phyloP scores from a whole-genome alignment of 2,329 filamentous ascomycete species.

The Ascochyta lentis region DNA sequence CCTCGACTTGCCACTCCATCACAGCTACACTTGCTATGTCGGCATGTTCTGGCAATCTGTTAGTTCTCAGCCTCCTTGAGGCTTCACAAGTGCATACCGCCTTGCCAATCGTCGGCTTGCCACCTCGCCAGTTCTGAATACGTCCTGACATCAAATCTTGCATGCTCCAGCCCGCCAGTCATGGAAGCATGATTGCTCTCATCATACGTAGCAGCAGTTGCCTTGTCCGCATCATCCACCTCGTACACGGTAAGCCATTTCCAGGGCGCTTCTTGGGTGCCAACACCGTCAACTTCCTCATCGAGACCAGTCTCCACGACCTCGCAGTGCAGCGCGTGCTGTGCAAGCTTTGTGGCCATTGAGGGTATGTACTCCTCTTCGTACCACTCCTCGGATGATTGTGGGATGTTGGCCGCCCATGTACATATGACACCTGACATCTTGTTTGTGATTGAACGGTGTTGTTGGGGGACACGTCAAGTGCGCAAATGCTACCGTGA shows the following conservation, averaged over 20 bases:
- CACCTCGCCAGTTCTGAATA: conserved; percentile 5
- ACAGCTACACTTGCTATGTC: conserved; percentile 18
- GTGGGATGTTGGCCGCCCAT: conserved; percentile 27
- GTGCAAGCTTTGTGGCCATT: conserved; percentile 6
- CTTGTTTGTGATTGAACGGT: background rate
- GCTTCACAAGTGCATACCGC: background rate
- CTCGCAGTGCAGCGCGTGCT: conserved; percentile 20
- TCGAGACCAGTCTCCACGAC: conserved; percentile 9
- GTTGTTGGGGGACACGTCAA: background rate
- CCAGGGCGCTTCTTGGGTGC: conserved; percentile 16
- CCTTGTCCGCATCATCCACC: conserved; percentile 1
- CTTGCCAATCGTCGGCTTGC: conserved; percentile 17
- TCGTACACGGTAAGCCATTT: conserved; percentile 21
- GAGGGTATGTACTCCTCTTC: conserved; percentile 22
- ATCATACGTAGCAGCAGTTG: conserved; percentile 2
- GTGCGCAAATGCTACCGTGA: background rate
- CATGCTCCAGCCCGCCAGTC: conserved; percentile 1
- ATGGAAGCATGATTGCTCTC: conserved; percentile 2
- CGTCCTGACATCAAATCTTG: conserved; percentile 15
- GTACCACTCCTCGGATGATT: conserved; percentile 22
- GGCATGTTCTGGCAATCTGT: conserved; percentile 1
- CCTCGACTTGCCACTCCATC: conserved; percentile 19
- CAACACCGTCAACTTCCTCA: conserved; percentile 9
- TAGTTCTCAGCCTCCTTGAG: background rate
- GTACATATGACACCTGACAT: conserved; percentile 29